Evolutionary conservation across 2,329 filamentous ascomycete genomes (phyloP).

Genomic region (Xylaria sp.): DNA sequence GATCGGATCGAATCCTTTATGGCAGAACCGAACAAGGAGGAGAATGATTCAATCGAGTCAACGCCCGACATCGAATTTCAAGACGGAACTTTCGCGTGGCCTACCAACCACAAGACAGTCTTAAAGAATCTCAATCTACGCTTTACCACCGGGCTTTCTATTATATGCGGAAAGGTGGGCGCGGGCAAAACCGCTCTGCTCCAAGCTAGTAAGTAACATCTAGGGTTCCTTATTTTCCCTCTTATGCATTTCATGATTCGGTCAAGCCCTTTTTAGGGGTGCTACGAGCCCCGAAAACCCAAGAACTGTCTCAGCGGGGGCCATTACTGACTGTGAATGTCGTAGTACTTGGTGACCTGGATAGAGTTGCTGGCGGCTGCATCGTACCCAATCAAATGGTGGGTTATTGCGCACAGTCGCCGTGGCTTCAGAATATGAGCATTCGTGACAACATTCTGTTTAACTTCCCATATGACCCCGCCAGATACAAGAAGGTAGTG

Average conservation of each 20-base stretch:
- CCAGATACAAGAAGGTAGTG: conserved; percentile 67
- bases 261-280: not conserved
- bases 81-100: conserved; percentile 81
- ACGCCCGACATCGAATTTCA: conserved; percentile 62
- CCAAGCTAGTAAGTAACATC: conserved; percentile 53
- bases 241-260: not conserved
- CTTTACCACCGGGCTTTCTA: conserved; percentile 62
- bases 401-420: conserved; percentile 68
- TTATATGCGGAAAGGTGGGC: conserved; percentile 69
- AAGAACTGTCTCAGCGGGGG: not conserved
- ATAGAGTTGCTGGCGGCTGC: conserved; percentile 67
- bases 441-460: conserved; percentile 73
- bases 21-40: conserved; percentile 80
- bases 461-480: conserved; percentile 63
- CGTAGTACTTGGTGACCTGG: conserved; percentile 67
- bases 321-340: conserved; percentile 4
- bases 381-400: conserved; percentile 60
- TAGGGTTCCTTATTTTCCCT: not conserved
- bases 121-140: conserved; percentile 58
- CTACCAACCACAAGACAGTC: conserved; percentile 68
- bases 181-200: conserved; percentile 70
- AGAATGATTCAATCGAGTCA: conserved; percentile 53
- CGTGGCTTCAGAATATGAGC: conserved; percentile 73
- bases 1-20: conserved; percentile 87
- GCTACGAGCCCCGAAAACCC: not conserved